These are phyloP conservation scores for Xylaria sp. DNA, from an alignment of 2,329 filamentous ascomycete species.

Conservation along the genomic window DNA sequence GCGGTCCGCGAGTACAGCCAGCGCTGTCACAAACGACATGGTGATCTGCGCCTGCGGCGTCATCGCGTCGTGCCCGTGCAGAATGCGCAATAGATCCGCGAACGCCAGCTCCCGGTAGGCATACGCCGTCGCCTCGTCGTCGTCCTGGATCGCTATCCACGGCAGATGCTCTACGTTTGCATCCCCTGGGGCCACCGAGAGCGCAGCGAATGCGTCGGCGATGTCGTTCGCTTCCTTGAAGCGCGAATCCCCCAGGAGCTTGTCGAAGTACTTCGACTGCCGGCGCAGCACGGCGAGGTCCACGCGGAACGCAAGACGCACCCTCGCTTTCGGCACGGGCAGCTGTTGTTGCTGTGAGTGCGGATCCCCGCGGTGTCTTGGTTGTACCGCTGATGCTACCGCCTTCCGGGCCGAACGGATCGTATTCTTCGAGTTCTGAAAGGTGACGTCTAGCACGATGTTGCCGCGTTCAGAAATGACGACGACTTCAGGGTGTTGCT, in stretches of 20 bases:
- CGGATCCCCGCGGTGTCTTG: constrained; percentile 37
- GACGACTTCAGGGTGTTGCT: constrained; percentile 54
- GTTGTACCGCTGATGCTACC: constrained; percentile 35
- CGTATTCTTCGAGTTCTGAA: constrained; percentile 67
- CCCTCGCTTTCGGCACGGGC: constrained; percentile 52
- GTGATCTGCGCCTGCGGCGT: constrained; percentile 56
- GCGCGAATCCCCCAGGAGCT: constrained; percentile 70
- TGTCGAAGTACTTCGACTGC: constrained; percentile 76
- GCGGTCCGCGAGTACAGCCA: constrained; percentile 77
- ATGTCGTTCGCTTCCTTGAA: constrained; percentile 73
- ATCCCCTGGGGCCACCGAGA: constrained; percentile 63
- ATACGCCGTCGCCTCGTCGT: constrained; percentile 73
- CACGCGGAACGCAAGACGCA: constrained; percentile 68
- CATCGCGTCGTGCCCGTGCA: constrained; percentile 66
- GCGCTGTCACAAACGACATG: constrained; percentile 72
- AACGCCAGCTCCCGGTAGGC: constrained; percentile 71
- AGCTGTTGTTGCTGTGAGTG: constrained; percentile 39
- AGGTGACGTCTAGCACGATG: constrained; percentile 73
- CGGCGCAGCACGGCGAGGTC: constrained; percentile 65
- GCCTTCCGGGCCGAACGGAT: constrained; percentile 60
- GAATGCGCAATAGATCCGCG: constrained; percentile 73
- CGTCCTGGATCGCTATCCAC: constrained; percentile 71
- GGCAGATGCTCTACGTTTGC: constrained; percentile 67
- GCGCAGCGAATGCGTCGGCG: constrained; percentile 59
- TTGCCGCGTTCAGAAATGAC: constrained; percentile 70